Evolutionary conservation across 2,329 filamentous ascomycete species (phyloP).

Genomic region (Diplocarpon rosae): DNA sequence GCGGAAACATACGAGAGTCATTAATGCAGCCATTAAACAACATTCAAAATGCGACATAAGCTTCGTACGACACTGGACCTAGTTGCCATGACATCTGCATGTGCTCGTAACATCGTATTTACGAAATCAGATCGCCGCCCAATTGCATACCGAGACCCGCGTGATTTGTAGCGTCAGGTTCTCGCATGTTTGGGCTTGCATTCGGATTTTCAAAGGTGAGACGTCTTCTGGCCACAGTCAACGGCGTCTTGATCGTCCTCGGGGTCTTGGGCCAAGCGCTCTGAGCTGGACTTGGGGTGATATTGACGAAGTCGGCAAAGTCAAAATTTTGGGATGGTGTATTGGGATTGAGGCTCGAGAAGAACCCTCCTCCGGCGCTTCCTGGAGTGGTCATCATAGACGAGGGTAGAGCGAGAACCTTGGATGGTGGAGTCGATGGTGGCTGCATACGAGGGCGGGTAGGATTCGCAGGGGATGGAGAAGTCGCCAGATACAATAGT

Average conservation of each 20-base stretch:
- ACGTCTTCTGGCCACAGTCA: constrained; percentile 20
- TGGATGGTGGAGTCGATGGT: constrained; percentile 66
- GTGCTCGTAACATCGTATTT: constrained; percentile 5
- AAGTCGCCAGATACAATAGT: constrained; percentile 77
- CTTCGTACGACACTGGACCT: constrained; percentile 2
- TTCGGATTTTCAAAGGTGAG: constrained; percentile 24
- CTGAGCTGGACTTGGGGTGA: constrained; percentile 90
- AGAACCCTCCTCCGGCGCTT: constrained; percentile 50
- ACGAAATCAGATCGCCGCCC: constrained; percentile 50
- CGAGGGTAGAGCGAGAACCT: constrained; percentile 59
- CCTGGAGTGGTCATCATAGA: constrained; percentile 85
- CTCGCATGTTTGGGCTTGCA: constrained; percentile 14
- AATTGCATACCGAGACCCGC: constrained; percentile 52
- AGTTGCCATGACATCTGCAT: not conserved
- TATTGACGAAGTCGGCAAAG: constrained; percentile 94
- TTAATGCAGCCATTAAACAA: constrained; percentile 6
- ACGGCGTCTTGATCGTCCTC: constrained; percentile 22
- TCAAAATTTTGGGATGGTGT: constrained; percentile 82
- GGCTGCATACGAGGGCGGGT: constrained; percentile 49
- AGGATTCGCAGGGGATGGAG: constrained; percentile 70
- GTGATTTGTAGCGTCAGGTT: constrained; percentile 29
- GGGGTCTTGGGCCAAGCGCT: constrained; percentile 51
- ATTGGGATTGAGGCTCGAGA: constrained; percentile 57
- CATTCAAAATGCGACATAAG: constrained; percentile 8
- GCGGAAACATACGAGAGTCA: not conserved